Evolutionary conservation across 331 rosid genomes (phyloP), one percentile per base, ranked within the genome.

Genomic region (Telfairia occidentalis): DNA sequence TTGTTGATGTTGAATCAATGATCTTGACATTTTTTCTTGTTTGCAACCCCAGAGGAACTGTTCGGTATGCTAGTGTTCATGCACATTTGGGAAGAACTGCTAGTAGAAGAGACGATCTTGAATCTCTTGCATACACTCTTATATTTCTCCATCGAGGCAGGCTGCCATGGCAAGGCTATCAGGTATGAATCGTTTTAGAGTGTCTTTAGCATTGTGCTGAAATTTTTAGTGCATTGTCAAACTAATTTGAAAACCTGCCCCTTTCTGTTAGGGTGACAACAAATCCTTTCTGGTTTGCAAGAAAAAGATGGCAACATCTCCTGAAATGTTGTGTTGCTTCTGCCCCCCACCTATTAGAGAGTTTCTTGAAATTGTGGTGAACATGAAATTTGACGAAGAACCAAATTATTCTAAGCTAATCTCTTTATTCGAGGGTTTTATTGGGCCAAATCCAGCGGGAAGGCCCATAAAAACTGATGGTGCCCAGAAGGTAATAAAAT

Each of bases 141-240:
- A 85, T 91, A 70, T 91, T 91, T 82, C 97, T 91, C 63, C 91
- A 85, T 26, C 87, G 87, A 23, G 97, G 97, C n/a, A 82, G 92
- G 84, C 83, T 91, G 79, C 97, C 97, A 18, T 91, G 97, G 97
- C 97, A 91, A 82, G 97, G 97, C 18, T 91, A 89, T 83, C 97
- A 91, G 86, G 89, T 85, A 71, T 42, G 9, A 9, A 10, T 3
- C 29, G 37, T 18, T 74, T 74, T 5, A 10, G 11, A 29, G 78
- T 18, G 12, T 35, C 43, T 16, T 63, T 23, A 58, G 55, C 26
- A 21, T 73, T 43, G 28, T 66, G 60, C 28, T 75, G n/a, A 34
- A 37, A n/a, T 60, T 19, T 37, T 11, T 45, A 53, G 40, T 77
- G 30, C 26, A 35, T 26, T 13, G 23, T 45, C 52, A 9, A 13